A percentile compares a stretch with the other conserved stretches of the same genome.
phyloP scores from a whole-genome alignment of 78 protist genomes.

The Speleostelium caveatum region DNA sequence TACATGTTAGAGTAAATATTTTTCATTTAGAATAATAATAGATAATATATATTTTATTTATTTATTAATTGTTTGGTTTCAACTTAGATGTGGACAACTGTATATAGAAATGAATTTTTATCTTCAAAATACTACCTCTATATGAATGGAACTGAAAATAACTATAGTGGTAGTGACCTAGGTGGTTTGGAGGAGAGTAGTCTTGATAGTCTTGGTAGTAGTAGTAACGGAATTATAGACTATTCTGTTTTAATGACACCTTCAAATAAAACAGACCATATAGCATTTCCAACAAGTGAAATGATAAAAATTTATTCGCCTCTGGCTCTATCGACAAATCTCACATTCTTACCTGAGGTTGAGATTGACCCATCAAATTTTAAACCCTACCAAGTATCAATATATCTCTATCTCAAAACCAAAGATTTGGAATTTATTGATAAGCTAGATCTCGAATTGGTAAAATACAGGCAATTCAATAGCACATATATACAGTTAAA shows the following conservation, averaged over 20 bases:
- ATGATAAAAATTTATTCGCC: conserved; percentile 29
- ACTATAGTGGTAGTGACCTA: neutral
- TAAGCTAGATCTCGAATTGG: no score
- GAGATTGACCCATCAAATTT: no score
- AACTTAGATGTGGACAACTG: conserved; percentile 34
- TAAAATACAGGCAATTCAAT: no score
- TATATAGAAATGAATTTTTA: conserved; percentile 33
- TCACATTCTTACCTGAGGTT: no score
- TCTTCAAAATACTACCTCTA: neutral
- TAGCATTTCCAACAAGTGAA: conserved; percentile 39
- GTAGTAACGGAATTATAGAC: neutral
- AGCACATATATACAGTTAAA: no score
- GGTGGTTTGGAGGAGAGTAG: neutral
- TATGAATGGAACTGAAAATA: neutral
- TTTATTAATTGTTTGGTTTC: neutral
- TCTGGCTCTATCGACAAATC: no score
- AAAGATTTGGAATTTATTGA: no score
- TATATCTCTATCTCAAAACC: no score
- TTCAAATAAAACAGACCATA: conserved; percentile 6
- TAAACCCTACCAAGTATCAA: no score
- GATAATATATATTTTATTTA: neutral
- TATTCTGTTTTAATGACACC: neutral
- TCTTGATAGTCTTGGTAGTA: neutral
- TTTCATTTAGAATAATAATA: neutral
- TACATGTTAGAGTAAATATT: conserved; percentile 34